Conservation (phyloP, 768 basidiomycete genomes). For the Collybia mongolica region DNA sequence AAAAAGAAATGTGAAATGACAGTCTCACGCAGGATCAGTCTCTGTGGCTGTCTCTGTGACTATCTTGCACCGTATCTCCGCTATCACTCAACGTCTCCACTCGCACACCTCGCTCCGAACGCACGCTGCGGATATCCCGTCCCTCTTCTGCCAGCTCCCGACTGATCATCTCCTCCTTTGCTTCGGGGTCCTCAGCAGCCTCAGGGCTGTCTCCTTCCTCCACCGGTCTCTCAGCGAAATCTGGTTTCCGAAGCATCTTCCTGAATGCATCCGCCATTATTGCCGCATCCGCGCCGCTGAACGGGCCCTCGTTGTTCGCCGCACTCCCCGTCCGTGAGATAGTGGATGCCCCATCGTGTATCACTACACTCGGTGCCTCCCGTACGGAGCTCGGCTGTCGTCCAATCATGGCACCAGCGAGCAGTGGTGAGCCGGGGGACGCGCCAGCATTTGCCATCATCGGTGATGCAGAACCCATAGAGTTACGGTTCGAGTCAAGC, state of each 20-base stretch:
- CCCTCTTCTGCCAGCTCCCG: conserved; percentile 87
- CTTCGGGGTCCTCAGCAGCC: conserved; percentile 40
- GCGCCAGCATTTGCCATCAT: conserved; percentile 69
- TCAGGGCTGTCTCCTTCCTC: conserved; percentile 74
- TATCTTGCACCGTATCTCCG: conserved; percentile 48
- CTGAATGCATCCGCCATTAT: conserved; percentile 94
- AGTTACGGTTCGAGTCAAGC: conserved; percentile 57
- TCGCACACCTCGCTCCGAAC: conserved; percentile 74
- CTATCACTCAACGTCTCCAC: conserved; percentile 69
- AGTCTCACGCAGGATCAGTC: conserved; percentile 1
- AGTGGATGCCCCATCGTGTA: conserved; percentile 75
- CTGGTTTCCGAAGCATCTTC: conserved; percentile 84
- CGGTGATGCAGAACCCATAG: conserved; percentile 77
- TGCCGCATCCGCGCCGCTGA: conserved; percentile 84
- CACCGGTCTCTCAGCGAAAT: conserved; percentile 68
- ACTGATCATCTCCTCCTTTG: conserved; percentile 49
- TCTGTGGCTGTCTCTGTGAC: conserved; percentile 25
- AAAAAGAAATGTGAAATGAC: background rate
- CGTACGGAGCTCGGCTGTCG: conserved; percentile 31
- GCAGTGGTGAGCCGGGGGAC: conserved; percentile 24
- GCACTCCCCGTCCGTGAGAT: conserved; percentile 60
- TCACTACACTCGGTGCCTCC: conserved; percentile 40
- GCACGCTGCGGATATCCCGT: conserved; percentile 82
- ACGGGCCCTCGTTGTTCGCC: conserved; percentile 64
- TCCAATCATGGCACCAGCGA: conserved; percentile 25